Evolutionary conservation across 257 asterid genomes (phyloP), one percentile per base, ranked within the genome.

Genomic region (Nicotiana tomentosiformis): DNA sequence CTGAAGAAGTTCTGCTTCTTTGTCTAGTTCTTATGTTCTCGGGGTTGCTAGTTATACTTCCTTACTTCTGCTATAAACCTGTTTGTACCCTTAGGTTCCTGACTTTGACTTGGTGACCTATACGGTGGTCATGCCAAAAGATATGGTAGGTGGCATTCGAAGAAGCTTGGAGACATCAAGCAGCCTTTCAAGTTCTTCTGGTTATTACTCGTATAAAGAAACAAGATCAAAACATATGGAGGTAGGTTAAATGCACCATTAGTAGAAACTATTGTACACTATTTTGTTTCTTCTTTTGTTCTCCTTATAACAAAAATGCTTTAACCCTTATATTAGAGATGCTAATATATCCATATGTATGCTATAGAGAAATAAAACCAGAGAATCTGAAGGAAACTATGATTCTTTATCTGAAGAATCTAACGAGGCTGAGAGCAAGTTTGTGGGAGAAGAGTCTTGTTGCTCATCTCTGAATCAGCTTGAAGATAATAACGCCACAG

Each of bases 401-500:
- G 94, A 90, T 86, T 90, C 87, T 83, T 84, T 85, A 86, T 95
- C 97, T 10, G 96, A 91, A 9, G 94, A 83, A 86, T 95, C 97
- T 4, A 96, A 95, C 51, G 98, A 94, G 89, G 98, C 93, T 49
- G 98, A 95, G 85, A 95, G 98, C 86, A 88, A 93, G 84, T 95
- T 90, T 65, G 86, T 85, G 92, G 96, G 95, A 72, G 90, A 85
- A 77, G 88, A 85, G 78, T 83, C 87, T 30, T 84, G 86, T 83
- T 51, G 77, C 60, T 82, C 90, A n/a, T 82, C 89, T 64, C 77
- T 79, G 67, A 65, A 81, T 85, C 87, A 89, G 83, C 82, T 69
- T 78, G 92, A 89, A 26, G 69, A 83, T 85, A 82, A 87, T 65
- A 85, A 82, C 67, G 86, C 67, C 55, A 82, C 81, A 72, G 82